Evolutionary conservation across 2,329 filamentous ascomycete species (phyloP).

Genomic region (Colletotrichum cordylinicola): DNA sequence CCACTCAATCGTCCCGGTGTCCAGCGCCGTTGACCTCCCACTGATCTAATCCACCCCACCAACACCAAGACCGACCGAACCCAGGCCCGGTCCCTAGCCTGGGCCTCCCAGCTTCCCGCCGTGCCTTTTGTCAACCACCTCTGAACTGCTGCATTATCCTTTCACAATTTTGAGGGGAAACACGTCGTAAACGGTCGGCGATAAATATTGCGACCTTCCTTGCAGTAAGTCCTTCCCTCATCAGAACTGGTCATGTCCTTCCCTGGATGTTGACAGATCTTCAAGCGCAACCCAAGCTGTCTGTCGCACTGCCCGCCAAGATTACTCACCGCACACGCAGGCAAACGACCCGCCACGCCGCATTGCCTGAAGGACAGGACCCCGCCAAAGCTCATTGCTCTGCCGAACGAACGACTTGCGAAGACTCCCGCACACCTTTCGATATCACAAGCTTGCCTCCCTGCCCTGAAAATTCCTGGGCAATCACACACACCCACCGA

Average conservation of each 20-base stretch:
- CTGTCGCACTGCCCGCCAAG: not conserved
- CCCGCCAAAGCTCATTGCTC: constrained; percentile 17
- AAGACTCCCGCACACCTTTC: not conserved
- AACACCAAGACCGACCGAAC: not conserved
- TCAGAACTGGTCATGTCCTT: not conserved
- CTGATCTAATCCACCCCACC: constrained; percentile 17
- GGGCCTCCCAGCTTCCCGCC: not conserved
- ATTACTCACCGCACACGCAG: constrained; percentile 17
- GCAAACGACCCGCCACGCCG: constrained; percentile 2
- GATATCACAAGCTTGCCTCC: not conserved
- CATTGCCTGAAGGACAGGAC: constrained; percentile 7
- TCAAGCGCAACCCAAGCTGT: not conserved
- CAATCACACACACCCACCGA: not conserved
- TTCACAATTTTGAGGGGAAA: not conserved
- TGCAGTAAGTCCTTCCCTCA: not conserved
- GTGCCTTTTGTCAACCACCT: not conserved
- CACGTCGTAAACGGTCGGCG: not conserved
- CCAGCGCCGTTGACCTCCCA: not conserved
- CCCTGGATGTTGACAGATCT: not conserved
- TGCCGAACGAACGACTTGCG: not conserved
- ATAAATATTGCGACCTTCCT: not conserved
- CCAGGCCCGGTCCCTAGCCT: not conserved
- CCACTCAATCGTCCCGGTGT: not conserved
- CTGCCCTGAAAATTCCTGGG: not conserved
- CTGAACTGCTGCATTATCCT: not conserved